A percentile compares a stretch with the other conserved stretches of the same genome.
Evolutionary conservation across 352 stramenopile genomes (phyloP).

Genomic region (Pythium periplocum): DNA sequence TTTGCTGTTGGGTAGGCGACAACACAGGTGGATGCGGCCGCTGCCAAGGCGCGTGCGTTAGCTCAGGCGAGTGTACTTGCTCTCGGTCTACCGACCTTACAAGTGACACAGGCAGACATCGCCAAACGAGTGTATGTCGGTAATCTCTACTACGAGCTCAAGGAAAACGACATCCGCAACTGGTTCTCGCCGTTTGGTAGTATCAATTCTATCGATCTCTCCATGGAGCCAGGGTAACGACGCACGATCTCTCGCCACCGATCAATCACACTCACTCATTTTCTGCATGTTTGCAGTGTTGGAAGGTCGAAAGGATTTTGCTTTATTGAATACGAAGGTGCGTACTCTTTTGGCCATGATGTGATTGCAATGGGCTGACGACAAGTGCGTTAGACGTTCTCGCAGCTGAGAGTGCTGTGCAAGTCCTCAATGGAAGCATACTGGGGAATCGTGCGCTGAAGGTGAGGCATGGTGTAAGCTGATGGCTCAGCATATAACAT

Average conservation of each 20-base stretch:
- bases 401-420: constrained; percentile 67
- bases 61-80: constrained; percentile 68
- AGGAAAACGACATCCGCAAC: constrained; percentile 68
- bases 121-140: constrained; percentile 71
- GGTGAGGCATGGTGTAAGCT: constrained; percentile 16
- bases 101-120: constrained; percentile 54
- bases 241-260: too few relatives aligned
- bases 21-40: constrained; percentile 44
- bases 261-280: background rate
- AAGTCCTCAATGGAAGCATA: constrained; percentile 63
- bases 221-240: constrained; percentile 60
- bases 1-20: constrained; percentile 33
- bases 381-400: constrained; percentile 39
- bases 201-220: constrained; percentile 73
- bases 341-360: too few relatives aligned
- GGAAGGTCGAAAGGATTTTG: constrained; percentile 75
- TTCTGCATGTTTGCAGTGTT: constrained; percentile 21
- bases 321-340: constrained; percentile 74
- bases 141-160: constrained; percentile 81
- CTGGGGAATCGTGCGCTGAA: constrained; percentile 61
- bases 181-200: constrained; percentile 60
- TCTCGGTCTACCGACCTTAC: constrained; percentile 40
- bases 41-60: constrained; percentile 49
- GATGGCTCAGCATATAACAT: background rate
- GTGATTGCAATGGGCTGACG: background rate